phyloP scores from a whole-genome alignment of 148 eudicot species.

The Camellia lanceoleosa region DNA sequence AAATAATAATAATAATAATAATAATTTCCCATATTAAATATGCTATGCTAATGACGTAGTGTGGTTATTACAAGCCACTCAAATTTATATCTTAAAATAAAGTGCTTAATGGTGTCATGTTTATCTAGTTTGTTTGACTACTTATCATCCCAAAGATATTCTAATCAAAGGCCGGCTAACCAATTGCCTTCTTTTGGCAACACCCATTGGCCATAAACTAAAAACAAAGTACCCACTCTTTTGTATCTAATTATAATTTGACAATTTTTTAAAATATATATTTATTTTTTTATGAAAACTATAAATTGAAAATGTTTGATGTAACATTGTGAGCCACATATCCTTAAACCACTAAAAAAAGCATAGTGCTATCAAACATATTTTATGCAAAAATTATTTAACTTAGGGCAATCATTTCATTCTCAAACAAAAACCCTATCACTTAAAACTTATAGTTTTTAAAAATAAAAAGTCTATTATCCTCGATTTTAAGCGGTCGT shows the following conservation, averaged over 20 bases:
- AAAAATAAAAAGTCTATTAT: too few species aligned
- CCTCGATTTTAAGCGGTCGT: too few species aligned
- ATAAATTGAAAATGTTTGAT: neutral
- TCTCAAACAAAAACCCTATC: too few species aligned
- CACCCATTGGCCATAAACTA: neutral
- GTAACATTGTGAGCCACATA: neutral
- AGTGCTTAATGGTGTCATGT: neutral
- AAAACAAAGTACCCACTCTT: neutral
- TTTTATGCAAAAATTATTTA: too few species aligned
- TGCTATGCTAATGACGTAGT: too few species aligned
- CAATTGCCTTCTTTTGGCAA: neutral
- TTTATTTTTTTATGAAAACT: neutral
- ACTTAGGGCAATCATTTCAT: too few species aligned
- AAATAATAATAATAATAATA: too few species aligned
- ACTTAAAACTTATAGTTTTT: too few species aligned
- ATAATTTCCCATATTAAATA: too few species aligned
- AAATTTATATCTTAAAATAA: neutral
- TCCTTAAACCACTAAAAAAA: neutral
- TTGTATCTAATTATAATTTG: neutral
- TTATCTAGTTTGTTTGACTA: conserved; percentile 3
- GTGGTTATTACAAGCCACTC: neutral
- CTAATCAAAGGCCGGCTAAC: neutral
- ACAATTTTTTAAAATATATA: neutral
- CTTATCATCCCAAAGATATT: neutral
- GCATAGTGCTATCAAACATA: too few species aligned